A percentile compares a stretch with the other conserved stretches of the same genome.
Evolutionary conservation across 306 rosid genomes (phyloP).

Genomic region (Alnus glutinosa): DNA sequence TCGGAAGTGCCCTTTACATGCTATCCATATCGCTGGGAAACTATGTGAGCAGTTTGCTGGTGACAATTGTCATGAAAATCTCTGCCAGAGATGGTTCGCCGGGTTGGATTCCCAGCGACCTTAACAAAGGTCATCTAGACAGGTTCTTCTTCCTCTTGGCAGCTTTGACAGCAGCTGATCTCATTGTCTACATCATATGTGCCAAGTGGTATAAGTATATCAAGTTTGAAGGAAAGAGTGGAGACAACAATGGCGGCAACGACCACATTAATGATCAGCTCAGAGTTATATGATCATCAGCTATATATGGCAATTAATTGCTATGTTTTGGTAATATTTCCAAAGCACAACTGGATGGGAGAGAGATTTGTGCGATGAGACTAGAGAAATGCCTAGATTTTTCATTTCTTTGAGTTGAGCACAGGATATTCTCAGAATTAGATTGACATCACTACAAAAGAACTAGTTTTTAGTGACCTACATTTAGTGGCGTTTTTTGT

Average conservation of each 20-base stretch:
- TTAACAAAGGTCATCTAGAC: slow-evolving; percentile 70
- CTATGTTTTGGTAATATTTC: no score
- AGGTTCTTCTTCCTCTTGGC: slow-evolving; percentile 73
- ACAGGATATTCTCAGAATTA: background rate
- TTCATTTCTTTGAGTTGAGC: slow-evolving; percentile 25
- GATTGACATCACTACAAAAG: no score
- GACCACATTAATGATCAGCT: no score
- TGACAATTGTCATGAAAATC: slow-evolving; percentile 69
- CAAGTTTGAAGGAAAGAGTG: slow-evolving; percentile 53
- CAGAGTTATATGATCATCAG: no score
- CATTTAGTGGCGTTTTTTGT: no score
- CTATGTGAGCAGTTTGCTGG: slow-evolving; percentile 68
- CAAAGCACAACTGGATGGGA: no score
- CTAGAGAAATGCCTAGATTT: slow-evolving; percentile 9
- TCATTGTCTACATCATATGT: slow-evolving; percentile 46
- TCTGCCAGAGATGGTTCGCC: slow-evolving; percentile 52
- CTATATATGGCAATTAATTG: no score
- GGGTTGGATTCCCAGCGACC: slow-evolving; percentile 82
- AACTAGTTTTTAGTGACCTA: no score
- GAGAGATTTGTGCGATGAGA: slow-evolving; percentile 17
- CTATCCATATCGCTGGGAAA: slow-evolving; percentile 82
- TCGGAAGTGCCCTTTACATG: slow-evolving; percentile 85
- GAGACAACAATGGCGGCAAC: background rate
- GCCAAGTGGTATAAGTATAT: slow-evolving; percentile 74
- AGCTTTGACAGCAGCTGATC: slow-evolving; percentile 57